Base-by-base conservation (phyloP, 495 filamentous ascomycete genomes). In the Hypoxylon trugodes region DNA sequence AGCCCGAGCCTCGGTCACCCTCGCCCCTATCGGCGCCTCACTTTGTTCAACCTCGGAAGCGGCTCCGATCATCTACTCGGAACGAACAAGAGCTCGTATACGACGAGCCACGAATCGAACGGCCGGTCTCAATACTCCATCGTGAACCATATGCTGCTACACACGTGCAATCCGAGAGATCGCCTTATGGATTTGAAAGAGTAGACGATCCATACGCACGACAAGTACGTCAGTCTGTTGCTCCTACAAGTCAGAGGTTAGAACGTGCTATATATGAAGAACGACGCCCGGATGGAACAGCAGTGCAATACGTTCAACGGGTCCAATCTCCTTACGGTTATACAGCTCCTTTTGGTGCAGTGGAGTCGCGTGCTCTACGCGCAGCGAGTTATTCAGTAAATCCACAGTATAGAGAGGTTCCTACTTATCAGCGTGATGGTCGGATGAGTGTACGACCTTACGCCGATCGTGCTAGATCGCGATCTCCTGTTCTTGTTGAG, bases 1-100 rank as follows among this genome's bases (percentile, higher is more conserved):
- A 97, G 69, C 84, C 89, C 59, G 93, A 97, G 72, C 93, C 93
- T 6, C 81, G 89, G 9, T 96, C 93, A 1, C 91, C 91, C 2
- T 91, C 91, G 15, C 90, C 89, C 10, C 80, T 91, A 45, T 76
- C 81, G 40, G 83, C 84, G 52, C 78, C 79, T 26, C 79, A 76
- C 26, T 79, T 79, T 46, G 69, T 77, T 35, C 76, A 81, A 32
- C 81, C 83, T 4, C 69, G 72, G 40, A 85, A 84, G 61, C 77
- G 82, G 37, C 76, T 84, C 40, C 81, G 81, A 59, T 81, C 84
- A 28, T 71, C 75, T 26, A 64, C 79, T 38, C 80, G 83, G 59
- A 79, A 74, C 18, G 69, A 70, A 19, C 64, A 68, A 61, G 71
- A 73, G 69, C 45, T 76, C 22, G 73, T 71, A 36, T 76, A 80